Base-by-base conservation (phyloP, 306 rosid species). In the Arachis hypogaea region DNA sequence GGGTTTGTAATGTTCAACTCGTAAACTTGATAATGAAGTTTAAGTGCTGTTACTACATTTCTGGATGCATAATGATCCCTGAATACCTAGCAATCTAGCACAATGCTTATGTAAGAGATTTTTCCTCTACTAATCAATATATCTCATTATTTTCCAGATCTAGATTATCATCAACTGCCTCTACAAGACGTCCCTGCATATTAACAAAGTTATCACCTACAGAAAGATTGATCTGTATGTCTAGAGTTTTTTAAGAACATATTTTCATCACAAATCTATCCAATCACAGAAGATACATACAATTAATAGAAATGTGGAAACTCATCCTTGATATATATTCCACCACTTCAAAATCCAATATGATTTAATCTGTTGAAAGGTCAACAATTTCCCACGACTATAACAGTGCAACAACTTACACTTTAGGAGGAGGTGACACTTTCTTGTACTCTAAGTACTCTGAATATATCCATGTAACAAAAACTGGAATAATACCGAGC, bases 381-480 rank as follows among this genome's bases (percentile, higher is more conserved):
- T 58, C 77, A 63, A 54, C 38, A 78, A 69, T 45, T 42, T 57
- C 38, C 58, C 47, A 56, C 16, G 44, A 44, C 58, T 43, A 51
- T 28, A 40, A 44, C 11, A 54, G 61, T 73, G 56, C 30, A 56
- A 69, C 54, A 78, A 85, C 99, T 85, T 86, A 92, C 99, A 85
- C 89, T 92, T 95, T 95, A 71, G 86, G 78, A 76, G 89, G 85
- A 61, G 84, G 76, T 38, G 87, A 76, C 75, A 83, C 61, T 86
- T 70, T 95, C 88, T 77, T 89, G 78, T 90, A 90, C 67, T 92
- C 98, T 43, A 92, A 84, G 87, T 84, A 95, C 86, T 95, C 98
- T 52, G 99, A 84, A 86, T 95, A 95, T 77, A 92, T 83, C 98
- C 99, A 92, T 9, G 98, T 78, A 63, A 92, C 92, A 83, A 92